Base-by-base conservation (phyloP, 1,284 basidiomycete species). In the Chondrostereum purpureum region DNA sequence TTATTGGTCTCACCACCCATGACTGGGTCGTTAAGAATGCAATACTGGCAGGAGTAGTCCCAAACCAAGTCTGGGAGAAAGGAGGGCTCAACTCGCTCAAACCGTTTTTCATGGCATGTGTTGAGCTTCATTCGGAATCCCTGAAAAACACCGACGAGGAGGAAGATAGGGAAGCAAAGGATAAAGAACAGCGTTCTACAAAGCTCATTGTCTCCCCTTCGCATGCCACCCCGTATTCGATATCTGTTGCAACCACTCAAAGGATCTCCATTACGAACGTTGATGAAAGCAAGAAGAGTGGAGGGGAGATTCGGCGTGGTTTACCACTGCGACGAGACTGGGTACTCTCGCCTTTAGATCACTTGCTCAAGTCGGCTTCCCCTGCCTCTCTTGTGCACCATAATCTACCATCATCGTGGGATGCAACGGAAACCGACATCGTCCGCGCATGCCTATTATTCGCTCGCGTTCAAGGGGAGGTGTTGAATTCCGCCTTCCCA, bases 371-470 rank as follows among this genome's bases (percentile, higher is more conserved):
- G 5, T 92, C 88, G 0, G 83, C 83, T 3, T 77, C 79, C 6
- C 90, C 89, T 0, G 64, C 73, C 0, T 84, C 88, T 1, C 83
- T 93, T 63, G 73, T 75, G 40, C 62, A 64, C n/a, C 59, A 49
- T 17, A 34, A 43, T 4, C 67, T 90, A 1, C 89, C 91, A 1
- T 54, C 66, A 0, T 72, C 75, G 4, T 96, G 92, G 92, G 74
- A 87, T 57, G 80, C 81, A 0, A 84, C 79, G 14, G 93, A 97
- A 62, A 70, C 78, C 11, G 86, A 94, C 21, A 68, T 97, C 11
- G 81, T 86, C 8, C 77, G 82, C 16, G 78, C 82, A 0, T 73
- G 78, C 4, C 65, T 93, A 3, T 58, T 78, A 2, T 65, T 92
- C 13, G 68, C 75, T 2, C 66, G 69, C 23, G 56, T 74, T n/a